Conservation (phyloP, 116 monocot species). For the Phalaenopsis hybrid region DNA sequence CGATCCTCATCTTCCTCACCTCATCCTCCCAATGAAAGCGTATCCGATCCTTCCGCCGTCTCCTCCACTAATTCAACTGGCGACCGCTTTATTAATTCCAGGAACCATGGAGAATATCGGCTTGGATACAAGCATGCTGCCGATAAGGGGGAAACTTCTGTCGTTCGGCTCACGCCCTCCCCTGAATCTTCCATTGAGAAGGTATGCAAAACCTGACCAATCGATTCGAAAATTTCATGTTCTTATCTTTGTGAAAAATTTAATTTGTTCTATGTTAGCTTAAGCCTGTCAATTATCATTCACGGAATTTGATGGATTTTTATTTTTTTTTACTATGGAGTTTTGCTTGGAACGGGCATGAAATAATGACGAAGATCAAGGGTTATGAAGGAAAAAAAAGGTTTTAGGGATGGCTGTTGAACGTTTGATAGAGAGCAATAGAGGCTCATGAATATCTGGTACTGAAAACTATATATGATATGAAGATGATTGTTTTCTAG, state of each 20-base stretch:
- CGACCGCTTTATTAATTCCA: neutral
- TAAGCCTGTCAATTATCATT: neutral
- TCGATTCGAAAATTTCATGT: neutral
- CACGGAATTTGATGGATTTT: neutral
- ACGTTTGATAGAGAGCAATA: neutral
- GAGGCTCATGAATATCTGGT: neutral
- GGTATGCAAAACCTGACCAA: conserved; percentile 4
- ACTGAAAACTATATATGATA: neutral
- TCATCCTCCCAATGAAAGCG: neutral
- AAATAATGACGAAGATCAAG: neutral
- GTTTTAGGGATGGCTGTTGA: neutral
- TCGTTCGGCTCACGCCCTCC: neutral
- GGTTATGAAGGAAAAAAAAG: neutral
- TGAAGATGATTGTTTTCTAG: neutral
- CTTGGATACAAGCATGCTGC: conserved; percentile 9
- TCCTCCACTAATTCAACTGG: neutral
- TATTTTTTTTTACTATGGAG: neutral
- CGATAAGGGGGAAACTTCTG: neutral
- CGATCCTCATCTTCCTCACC: neutral
- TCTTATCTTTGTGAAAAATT: neutral
- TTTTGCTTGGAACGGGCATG: neutral
- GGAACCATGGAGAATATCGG: neutral
- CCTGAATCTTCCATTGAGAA: conserved; percentile 18
- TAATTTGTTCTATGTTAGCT: neutral
- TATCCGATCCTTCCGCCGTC: neutral